Base-by-base conservation (phyloP, 2,329 filamentous ascomycete species). In the Nothophoma quercina region DNA sequence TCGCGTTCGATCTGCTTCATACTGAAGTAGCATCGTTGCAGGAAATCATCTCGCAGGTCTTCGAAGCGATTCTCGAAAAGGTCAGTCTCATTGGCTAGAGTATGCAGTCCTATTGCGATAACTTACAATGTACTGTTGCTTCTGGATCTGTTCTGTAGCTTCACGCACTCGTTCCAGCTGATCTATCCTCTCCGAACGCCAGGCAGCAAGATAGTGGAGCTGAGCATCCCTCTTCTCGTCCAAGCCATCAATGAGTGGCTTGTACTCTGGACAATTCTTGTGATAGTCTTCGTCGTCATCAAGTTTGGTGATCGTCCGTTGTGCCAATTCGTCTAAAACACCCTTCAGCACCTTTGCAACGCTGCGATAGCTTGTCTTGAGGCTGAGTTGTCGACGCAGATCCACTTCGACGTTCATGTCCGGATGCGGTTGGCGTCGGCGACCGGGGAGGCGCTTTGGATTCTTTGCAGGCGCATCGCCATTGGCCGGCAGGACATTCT, bases 331-430 rank as follows among this genome's bases (percentile, higher is more conserved):
- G 52, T 86, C 84, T 12, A 89, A 77, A 8, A 85, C 81, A 13
- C 84, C 83, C 70, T 88, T 89, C 62, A 89, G 74, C 23, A 83
- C 79, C 61, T 84, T 82, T 52, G 85, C 81, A 43, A 90, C 82
- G 51, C 81, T 77, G n/a, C 84, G 81, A 71, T 85, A 90, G 19
- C 80, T 79, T 49, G 85, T 84, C 71, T 88, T 88, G 63, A 90
- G 78, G 62, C 88, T 83, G 60, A 87, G 81, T 68, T 87, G 84
- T 47, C 88, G 85, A 43, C 78, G 74, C 59, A 81, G 68, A 49
- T 77, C 74, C 13, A 75, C 72, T 63, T 81, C 79, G 39, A 81
- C 69, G 45, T 75, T 74, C 33, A 73, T 65, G 60, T 78, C 74
- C 44, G 76, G 62, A 73, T 81, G 77, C 45, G 76, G 76, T 56